Percentiles rank a stretch among this genome's conserved stretches.
phyloP scores from a whole-genome alignment of 345 rosid species.

The Gossypium longicalyx region DNA sequence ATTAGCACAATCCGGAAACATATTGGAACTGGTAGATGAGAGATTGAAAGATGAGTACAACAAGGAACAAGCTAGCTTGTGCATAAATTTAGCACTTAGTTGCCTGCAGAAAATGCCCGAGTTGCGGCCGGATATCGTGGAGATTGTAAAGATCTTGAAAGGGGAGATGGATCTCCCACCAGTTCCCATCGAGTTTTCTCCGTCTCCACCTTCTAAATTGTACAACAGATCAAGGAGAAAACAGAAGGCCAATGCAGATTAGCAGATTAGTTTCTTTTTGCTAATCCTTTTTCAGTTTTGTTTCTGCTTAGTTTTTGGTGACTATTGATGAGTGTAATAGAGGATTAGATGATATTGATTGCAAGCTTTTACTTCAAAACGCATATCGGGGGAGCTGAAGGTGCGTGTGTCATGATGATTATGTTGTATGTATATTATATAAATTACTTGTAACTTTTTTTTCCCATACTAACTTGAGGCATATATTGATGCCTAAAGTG shows the following conservation, averaged over 20 bases:
- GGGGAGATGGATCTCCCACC: slow-evolving; percentile 83
- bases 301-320: not conserved
- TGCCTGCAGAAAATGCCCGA: slow-evolving; percentile 93
- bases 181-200: slow-evolving; percentile 74
- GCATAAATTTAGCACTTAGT: slow-evolving; percentile 76
- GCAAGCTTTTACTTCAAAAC: not conserved
- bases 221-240: slow-evolving; percentile 56
- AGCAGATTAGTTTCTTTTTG: slow-evolving; percentile 37
- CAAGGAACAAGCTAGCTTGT: slow-evolving; percentile 77
- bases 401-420: slow-evolving; percentile 6
- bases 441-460: slow-evolving; percentile 12
- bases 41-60: slow-evolving; percentile 60
- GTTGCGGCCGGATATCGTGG: slow-evolving; percentile 76
- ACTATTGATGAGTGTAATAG: slow-evolving; percentile 17
- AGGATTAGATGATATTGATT: not conserved
- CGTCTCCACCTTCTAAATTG: slow-evolving; percentile 74
- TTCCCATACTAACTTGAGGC: not conserved
- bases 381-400: slow-evolving; percentile 7
- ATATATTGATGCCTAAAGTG: not conserved
- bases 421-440: slow-evolving; percentile 20
- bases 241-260: slow-evolving; percentile 47
- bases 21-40: slow-evolving; percentile 88
- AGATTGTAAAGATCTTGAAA: slow-evolving; percentile 68
- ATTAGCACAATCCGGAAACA: slow-evolving; percentile 71
- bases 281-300: slow-evolving; percentile 19